Evolutionary conservation across 176 grass and related monocot genomes (phyloP).

Genomic region (Carex parvula): DNA sequence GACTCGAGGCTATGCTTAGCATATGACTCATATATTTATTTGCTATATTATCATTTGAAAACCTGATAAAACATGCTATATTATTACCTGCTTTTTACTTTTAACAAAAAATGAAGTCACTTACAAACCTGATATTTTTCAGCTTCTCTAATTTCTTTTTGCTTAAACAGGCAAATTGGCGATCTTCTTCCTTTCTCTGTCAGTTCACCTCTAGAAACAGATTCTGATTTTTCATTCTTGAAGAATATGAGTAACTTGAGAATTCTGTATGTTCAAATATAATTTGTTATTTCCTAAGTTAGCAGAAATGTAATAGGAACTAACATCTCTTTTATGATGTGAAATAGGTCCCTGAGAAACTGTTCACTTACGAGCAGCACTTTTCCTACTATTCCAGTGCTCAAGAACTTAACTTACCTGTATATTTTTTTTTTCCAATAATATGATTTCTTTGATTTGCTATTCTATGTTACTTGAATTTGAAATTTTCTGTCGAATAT

Average conservation of each 20-base stretch:
- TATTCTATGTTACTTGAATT: slow-evolving; percentile 9
- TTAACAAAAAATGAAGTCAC: not conserved
- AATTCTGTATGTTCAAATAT: slow-evolving; percentile 24
- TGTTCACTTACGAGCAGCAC: not conserved
- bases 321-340: slow-evolving; percentile 12
- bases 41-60: not conserved
- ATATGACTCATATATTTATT: not conserved
- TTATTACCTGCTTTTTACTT: not conserved
- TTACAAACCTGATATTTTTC: not conserved
- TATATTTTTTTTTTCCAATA: slow-evolving; percentile 2
- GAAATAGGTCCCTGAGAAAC: slow-evolving; percentile 27
- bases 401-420: slow-evolving; percentile 12
- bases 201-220: not conserved
- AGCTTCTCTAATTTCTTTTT: not conserved
- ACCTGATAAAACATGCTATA: not conserved
- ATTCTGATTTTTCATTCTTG: slow-evolving; percentile 29
- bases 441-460: slow-evolving; percentile 10
- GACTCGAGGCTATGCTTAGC: not conserved
- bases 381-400: not conserved
- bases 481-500: not conserved
- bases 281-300: not conserved
- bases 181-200: not conserved
- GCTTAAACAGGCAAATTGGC: slow-evolving; percentile 24
- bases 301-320: not conserved
- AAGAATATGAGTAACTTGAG: slow-evolving; percentile 12